Evolutionary conservation across 306 rosid species (phyloP).

Genomic region (Trichosanthes truncata): DNA sequence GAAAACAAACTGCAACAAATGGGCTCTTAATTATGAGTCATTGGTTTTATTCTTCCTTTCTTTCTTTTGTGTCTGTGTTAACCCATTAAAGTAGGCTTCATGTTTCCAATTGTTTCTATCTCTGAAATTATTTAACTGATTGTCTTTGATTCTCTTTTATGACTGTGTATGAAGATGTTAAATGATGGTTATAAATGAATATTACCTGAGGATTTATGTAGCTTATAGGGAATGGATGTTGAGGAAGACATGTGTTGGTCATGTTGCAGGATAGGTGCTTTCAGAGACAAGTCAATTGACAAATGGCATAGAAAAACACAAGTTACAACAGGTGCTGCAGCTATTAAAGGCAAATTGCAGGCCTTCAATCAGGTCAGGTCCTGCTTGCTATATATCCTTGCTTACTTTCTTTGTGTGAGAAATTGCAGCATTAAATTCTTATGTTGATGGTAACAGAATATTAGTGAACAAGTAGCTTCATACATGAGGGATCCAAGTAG

Average conservation of each 20-base stretch:
- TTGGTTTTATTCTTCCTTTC: not conserved
- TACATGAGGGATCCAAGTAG: slow-evolving; percentile 95
- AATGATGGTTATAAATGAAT: not conserved
- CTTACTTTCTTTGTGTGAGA: not conserved
- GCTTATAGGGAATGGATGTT: not conserved
- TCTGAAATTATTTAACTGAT: not conserved
- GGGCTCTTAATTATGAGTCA: not conserved
- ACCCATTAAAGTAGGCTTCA: not conserved
- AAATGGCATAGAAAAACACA: slow-evolving; percentile 93
- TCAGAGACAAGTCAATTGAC: slow-evolving; percentile 71
- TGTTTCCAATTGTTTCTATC: not conserved
- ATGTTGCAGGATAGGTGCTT: slow-evolving; percentile 53
- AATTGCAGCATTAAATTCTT: not conserved
- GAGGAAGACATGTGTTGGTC: slow-evolving; percentile 4
- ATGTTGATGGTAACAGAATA: slow-evolving; percentile 37
- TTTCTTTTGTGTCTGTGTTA: not conserved
- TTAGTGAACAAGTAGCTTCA: slow-evolving; percentile 67
- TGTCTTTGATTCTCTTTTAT: not conserved
- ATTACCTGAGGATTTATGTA: not conserved
- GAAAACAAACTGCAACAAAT: not conserved
- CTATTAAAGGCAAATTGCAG: slow-evolving; percentile 65
- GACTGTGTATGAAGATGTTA: not conserved
- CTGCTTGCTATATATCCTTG: slow-evolving; percentile 1
- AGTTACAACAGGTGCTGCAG: slow-evolving; percentile 83
- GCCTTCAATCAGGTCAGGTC: slow-evolving; percentile 79